These are phyloP conservation scores for Glycine tomentella DNA, from an alignment of 306 rosid genomes.

Conservation along the genomic window DNA sequence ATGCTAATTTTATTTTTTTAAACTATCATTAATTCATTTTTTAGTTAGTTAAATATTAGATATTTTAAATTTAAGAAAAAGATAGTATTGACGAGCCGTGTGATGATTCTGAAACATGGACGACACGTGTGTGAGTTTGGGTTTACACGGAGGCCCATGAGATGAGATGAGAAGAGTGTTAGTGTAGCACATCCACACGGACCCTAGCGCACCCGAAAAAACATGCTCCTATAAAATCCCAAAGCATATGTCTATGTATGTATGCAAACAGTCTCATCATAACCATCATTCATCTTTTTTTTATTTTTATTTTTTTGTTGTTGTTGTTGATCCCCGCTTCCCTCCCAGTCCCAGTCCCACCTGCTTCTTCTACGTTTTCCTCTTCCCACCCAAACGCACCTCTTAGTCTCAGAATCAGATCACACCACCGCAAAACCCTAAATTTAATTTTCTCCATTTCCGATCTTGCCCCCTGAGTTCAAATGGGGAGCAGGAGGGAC, in stretches of 20 bases:
- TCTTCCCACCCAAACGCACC: not conserved
- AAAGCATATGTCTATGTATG: not conserved
- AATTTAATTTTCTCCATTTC: not conserved
- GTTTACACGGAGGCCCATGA: not conserved
- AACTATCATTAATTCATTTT: no score
- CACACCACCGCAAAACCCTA: slow-evolving; percentile 42
- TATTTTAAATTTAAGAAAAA: no score
- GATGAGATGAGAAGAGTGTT: not conserved
- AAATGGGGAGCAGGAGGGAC: slow-evolving; percentile 71
- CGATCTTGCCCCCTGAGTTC: slow-evolving; percentile 35
- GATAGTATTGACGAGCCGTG: not conserved
- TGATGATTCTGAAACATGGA: not conserved
- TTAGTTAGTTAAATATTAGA: no score
- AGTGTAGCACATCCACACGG: not conserved
- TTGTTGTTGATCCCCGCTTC: slow-evolving; percentile 33
- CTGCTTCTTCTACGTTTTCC: not conserved
- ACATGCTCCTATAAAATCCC: slow-evolving; percentile 9
- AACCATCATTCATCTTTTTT: not conserved
- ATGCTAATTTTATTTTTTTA: no score
- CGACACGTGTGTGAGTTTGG: slow-evolving; percentile 16
- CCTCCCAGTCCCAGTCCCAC: no score
- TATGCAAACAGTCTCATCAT: not conserved
- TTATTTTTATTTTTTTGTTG: no score
- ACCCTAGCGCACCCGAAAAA: not conserved
- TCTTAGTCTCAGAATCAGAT: not conserved